Evolutionary conservation across 148 eudicot species (phyloP), one percentile per base, ranked within the genome.

Genomic region (Rheum nobile): DNA sequence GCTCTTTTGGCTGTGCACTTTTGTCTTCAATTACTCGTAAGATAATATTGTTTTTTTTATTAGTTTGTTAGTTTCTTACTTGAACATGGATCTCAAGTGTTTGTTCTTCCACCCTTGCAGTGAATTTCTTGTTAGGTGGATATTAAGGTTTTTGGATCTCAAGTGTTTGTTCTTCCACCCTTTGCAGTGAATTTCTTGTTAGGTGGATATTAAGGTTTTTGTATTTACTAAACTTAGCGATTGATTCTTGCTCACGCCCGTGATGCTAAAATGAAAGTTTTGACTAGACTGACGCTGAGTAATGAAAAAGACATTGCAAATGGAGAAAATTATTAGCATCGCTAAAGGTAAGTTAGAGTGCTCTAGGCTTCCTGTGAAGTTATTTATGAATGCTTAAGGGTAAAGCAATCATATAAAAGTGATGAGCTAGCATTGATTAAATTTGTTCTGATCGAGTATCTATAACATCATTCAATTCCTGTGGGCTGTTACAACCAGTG

Each of bases 211-310:
- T n/a, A n/a, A n/a, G n/a, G n/a, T n/a, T n/a, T 31, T 65, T 47
- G 19, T 8, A 0, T 4, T 31, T 46, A 72, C 74, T 46, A 44
- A 50, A 47, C 19, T 24, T 11, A 50, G 28, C 13, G 12, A 10
- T 11, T 74, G 44, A 12, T 55, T 11, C 65, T 38, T 80, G 74
- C 28, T 79, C 80, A 96, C 97, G 94, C 90, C 63, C 88, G 97
- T 37, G 92, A 92, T 83, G 89, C 91, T 48, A 92, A 96, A 88
- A 87, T 96, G 73, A 92, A 84, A 80, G 82, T 96, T 76, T 79
- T 96, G 52, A 79, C 87, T 65, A 92, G 91, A 79, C 87, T 92
- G 78, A 90, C 87, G 79, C 88, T 77, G 82, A 84, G 77, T 72
- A 88, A 83, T 61, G 88, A 83, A n/a, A 92, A 90, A 75, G 99